Evolutionary conservation across 2,329 filamentous ascomycete species (phyloP).

Genomic region (Hymenoscyphus albidus): DNA sequence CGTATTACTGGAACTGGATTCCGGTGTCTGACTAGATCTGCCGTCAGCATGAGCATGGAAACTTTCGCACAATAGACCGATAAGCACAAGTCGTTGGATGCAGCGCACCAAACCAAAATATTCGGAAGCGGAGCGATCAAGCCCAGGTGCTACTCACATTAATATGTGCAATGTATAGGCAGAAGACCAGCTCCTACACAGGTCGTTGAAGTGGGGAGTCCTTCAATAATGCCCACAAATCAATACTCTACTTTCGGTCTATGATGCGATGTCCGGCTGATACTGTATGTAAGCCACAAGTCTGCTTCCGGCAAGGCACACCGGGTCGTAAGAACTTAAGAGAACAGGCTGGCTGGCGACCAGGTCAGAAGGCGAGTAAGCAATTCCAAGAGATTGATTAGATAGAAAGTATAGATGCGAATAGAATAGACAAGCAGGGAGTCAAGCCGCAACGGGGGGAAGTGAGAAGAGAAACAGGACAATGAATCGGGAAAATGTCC

Average conservation of each 20-base stretch:
- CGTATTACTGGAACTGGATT: not conserved
- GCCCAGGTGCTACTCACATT: constrained; percentile 9
- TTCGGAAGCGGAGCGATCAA: not conserved
- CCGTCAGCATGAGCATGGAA: not conserved
- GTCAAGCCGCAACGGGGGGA: no score
- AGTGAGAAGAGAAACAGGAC: no score
- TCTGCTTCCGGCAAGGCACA: not conserved
- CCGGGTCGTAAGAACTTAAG: not conserved
- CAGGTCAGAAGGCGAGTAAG: not conserved
- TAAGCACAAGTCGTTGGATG: not conserved
- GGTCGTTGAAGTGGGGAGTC: not conserved
- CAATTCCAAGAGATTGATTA: not conserved
- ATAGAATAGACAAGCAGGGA: no score
- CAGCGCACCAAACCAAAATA: not conserved
- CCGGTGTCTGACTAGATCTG: constrained; percentile 3
- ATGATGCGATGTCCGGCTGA: not conserved
- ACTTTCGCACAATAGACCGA: not conserved
- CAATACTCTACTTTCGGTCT: not conserved
- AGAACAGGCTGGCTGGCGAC: not conserved
- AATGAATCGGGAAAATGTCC: no score
- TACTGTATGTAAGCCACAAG: constrained; percentile 5
- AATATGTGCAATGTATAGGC: constrained; percentile 18
- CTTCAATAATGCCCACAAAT: not conserved
- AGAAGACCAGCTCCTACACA: constrained; percentile 32
- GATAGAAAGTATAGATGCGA: no score